Base-by-base conservation (phyloP, 305 asterid species). In the Solanum hybrid region DNA sequence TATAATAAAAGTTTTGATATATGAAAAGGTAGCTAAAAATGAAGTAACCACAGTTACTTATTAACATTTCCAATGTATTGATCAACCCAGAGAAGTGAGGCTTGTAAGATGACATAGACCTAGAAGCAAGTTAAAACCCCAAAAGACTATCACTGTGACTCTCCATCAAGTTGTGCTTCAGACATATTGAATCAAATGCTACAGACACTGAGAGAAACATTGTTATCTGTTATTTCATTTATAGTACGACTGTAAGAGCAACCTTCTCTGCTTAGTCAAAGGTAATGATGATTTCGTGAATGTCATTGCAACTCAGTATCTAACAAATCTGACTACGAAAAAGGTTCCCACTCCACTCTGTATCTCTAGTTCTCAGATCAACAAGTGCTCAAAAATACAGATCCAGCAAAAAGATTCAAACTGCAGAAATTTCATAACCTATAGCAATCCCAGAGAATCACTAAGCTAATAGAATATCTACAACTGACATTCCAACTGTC, bases 241-340 rank as follows among this genome's bases (percentile, higher is more conserved):
- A 2, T 60, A 60, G 11, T 51, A 51, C 0, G 71, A 60, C 71
- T 7, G 87, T 32, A 29, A 31, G 42, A 51, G 75, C 75, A 84
- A 84, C 40, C 75, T 51, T 51, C 87, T 84, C 75, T 51, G 34
- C 4, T 10, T 32, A 31, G 12, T 51, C 75, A 51, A 29, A 82
- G 73, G 87, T 46, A 82, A 82, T 84, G 87, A 84, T 84, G 87
- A 46, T 51, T 29, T 84, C 3, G 75, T 84, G 87, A 84, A 84
- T 26, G 14, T 51, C 75, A 84, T 84, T 56, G 72, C 87, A 84
- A 31, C 42, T 51, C 29, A 84, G 40, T 31, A 84, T 84, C 73
- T 32, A 84, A 46, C 29, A 84, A 22, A 31, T 84, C 73, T 51
- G 42, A 84, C 31, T 84, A 11, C 29, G 35, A 84, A 84, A 29